These are phyloP conservation scores for Eutrema japonicum DNA, from an alignment of 345 rosid species.

Conservation along the genomic window DNA sequence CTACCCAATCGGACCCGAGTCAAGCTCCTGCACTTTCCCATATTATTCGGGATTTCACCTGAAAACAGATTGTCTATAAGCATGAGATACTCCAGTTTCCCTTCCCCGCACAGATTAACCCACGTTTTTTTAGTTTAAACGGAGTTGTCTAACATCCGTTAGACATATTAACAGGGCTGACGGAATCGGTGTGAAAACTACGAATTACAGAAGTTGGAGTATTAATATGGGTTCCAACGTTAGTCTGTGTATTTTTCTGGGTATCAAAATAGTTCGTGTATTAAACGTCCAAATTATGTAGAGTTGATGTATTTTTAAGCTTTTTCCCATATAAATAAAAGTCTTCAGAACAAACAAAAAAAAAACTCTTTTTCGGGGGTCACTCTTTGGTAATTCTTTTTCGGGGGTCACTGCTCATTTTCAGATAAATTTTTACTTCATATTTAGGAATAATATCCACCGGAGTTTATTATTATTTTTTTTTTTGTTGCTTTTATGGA, in stretches of 20 bases:
- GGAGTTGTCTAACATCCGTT: too few species aligned
- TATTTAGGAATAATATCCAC: slow-evolving; percentile 31
- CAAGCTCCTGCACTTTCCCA: slow-evolving; percentile 69
- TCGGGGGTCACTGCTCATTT: neutral
- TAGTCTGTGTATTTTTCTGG: too few species aligned
- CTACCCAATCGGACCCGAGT: slow-evolving; percentile 63
- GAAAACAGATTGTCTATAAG: slow-evolving; percentile 71
- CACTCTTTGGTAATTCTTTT: slow-evolving; percentile 11
- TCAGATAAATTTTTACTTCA: slow-evolving; percentile 11
- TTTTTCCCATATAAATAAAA: slow-evolving; percentile 30
- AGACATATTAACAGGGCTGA: too few species aligned
- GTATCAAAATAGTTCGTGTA: too few species aligned
- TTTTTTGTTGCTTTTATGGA: neutral
- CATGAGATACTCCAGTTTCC: slow-evolving; percentile 57
- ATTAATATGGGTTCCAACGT: too few species aligned
- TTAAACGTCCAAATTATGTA: too few species aligned
- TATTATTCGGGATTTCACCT: slow-evolving; percentile 59
- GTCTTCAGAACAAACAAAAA: neutral
- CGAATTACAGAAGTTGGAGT: too few species aligned
- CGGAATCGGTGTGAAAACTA: too few species aligned
- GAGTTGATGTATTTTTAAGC: too few species aligned
- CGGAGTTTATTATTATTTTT: neutral
- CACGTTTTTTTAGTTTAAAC: too few species aligned
- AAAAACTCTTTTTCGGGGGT: neutral
- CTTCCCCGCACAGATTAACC: slow-evolving; percentile 62